A percentile compares a stretch with the other conserved stretches of the same genome.
phyloP scores from a whole-genome alignment of 2,329 filamentous ascomycete species.

The Clarireedia paspali region DNA sequence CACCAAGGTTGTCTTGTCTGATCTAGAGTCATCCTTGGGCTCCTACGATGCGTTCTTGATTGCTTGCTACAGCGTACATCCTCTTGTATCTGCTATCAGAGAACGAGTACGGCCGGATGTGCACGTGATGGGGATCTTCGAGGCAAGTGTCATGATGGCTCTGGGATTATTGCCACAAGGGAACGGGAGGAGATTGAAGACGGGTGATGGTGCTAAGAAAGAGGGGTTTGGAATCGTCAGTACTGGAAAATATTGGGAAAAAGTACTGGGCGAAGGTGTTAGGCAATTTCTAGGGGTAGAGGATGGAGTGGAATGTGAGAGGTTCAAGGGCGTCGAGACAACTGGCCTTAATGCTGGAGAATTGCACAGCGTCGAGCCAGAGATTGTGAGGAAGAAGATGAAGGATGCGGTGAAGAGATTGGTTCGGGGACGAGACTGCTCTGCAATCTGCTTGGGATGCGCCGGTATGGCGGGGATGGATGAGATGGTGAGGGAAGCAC shows the following conservation, averaged over 20 bases:
- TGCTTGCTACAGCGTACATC: conserved; percentile 82
- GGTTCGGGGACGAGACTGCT: conserved; percentile 47
- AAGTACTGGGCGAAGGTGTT: conserved; percentile 60
- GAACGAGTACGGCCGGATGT: conserved; percentile 29
- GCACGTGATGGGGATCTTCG: conserved; percentile 76
- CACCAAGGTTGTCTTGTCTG: conserved; percentile 50
- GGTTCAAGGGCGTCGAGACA: conserved; percentile 72
- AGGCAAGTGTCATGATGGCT: conserved; percentile 59
- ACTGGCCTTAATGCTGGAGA: conserved; percentile 76
- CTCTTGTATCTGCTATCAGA: conserved; percentile 59
- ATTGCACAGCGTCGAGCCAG: conserved; percentile 60
- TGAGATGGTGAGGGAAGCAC: conserved; percentile 62
- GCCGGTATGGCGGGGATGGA: conserved; percentile 88
- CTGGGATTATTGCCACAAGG: conserved; percentile 31
- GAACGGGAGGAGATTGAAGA: conserved; percentile 16
- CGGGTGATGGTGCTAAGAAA: conserved; percentile 8
- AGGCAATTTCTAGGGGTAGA: conserved; percentile 49
- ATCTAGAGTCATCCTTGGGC: conserved; percentile 38
- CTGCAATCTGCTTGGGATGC: conserved; percentile 75
- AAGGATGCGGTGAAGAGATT: conserved; percentile 62
- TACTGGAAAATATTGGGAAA: conserved; percentile 78
- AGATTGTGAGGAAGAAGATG: conserved; percentile 58
- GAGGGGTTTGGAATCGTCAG: conserved; percentile 76
- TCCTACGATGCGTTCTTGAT: conserved; percentile 71
- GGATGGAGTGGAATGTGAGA: conserved; percentile 19